Evolutionary conservation across 2,329 filamentous ascomycete species (phyloP).

Genomic region (Cucurbitaria berberidis): DNA sequence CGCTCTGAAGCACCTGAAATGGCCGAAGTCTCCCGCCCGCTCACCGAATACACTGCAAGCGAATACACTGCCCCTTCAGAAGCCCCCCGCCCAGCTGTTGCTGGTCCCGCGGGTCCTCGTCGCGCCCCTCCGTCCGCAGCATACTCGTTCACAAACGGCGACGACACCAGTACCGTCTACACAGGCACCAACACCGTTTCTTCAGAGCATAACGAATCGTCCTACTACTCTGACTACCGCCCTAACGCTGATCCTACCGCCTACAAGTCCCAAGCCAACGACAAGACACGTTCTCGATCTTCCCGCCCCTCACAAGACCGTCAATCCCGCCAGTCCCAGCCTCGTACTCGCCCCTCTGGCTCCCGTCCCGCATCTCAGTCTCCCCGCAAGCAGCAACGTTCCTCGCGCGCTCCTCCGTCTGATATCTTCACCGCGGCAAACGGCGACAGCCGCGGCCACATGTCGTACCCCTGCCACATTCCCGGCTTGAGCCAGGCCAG

Average conservation of each 20-base stretch:
- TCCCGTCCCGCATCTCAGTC: constrained; percentile 42
- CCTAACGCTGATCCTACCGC: constrained; percentile 44
- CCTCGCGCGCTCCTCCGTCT: constrained; percentile 34
- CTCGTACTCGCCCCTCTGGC: constrained; percentile 28
- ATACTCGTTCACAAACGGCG: constrained; percentile 59
- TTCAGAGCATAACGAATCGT: constrained; percentile 40
- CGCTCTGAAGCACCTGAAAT: constrained; percentile 37
- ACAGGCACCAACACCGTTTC: constrained; percentile 37
- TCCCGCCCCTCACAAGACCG: constrained; percentile 21
- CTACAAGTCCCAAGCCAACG: constrained; percentile 27
- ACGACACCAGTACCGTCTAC: constrained; percentile 53
- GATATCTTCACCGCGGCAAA: constrained; percentile 50
- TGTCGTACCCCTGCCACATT: constrained; percentile 63
- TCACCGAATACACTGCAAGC: constrained; percentile 33
- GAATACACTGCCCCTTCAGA: constrained; percentile 41
- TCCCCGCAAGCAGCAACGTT: constrained; percentile 42
- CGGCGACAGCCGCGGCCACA: constrained; percentile 55
- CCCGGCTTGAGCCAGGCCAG: constrained; percentile 56
- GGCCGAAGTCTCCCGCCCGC: constrained; percentile 33
- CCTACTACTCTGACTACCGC: constrained; percentile 51
- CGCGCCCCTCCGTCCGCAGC: constrained; percentile 46
- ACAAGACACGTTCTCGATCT: constrained; percentile 27
- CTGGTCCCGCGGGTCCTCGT: constrained; percentile 25
- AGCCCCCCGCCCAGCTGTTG: constrained; percentile 19
- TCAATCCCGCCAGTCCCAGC: constrained; percentile 17